Evolutionary conservation across 2,329 filamentous ascomycete genomes (phyloP).

Genomic region (Fusarium continuum): DNA sequence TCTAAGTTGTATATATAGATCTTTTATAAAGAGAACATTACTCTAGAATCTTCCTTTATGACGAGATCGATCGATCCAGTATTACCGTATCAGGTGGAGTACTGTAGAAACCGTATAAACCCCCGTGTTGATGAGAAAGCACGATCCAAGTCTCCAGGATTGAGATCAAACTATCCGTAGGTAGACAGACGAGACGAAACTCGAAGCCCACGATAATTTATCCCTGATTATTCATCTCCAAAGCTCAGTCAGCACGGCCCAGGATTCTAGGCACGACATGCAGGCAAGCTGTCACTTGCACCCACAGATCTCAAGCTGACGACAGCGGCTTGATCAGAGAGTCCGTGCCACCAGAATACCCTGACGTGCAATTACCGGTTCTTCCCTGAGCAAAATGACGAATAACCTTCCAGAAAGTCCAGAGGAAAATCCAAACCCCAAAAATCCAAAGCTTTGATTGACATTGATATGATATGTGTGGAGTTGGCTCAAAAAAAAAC

Average conservation of each 20-base stretch:
- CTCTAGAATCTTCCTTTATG: not conserved
- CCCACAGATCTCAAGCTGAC: constrained; percentile 11
- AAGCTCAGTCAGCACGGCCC: not conserved
- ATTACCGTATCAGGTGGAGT: constrained; percentile 1
- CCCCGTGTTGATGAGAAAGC: not conserved
- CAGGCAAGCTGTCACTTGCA: constrained; percentile 2
- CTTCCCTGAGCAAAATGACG: not conserved
- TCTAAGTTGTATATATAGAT: not conserved
- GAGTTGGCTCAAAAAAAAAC: constrained; percentile 20
- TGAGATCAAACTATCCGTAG: not conserved
- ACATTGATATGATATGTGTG: constrained; percentile 10
- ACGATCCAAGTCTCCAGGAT: constrained; percentile 11
- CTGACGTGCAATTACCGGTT: not conserved
- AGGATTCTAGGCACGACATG: not conserved
- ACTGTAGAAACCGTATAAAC: no score
- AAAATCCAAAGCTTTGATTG: not conserved
- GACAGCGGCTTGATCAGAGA: constrained; percentile 12
- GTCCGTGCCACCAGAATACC: constrained; percentile 7
- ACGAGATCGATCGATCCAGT: not conserved
- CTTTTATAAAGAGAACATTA: not conserved
- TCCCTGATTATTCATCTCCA: not conserved
- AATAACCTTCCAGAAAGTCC: constrained; percentile 9
- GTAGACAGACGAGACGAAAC: not conserved
- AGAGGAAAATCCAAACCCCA: no score
- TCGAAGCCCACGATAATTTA: not conserved